These are phyloP conservation scores for Ogataea sp. DNA, from an alignment of 805 yeast genomes.

Conservation along the genomic window DNA sequence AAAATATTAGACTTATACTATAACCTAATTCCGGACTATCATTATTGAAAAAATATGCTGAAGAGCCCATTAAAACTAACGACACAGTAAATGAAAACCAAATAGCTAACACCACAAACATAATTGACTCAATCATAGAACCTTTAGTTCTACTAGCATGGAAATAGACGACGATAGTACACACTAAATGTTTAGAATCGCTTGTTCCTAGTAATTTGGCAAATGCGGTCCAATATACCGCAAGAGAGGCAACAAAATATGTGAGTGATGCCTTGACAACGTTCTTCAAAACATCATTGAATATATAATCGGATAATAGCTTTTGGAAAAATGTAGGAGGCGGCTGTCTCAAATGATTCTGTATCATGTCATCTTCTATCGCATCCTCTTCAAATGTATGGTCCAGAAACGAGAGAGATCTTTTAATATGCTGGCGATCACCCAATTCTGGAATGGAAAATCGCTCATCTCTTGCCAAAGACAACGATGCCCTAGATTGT, in stretches of 20 bases:
- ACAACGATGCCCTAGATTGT: neutral
- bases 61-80: conserved; percentile 40
- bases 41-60: conserved; percentile 35
- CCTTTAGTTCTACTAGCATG: conserved; percentile 78
- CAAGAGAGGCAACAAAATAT: conserved; percentile 64
- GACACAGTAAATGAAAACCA: conserved; percentile 46
- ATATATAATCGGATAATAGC: neutral
- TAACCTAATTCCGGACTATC: conserved; percentile 44
- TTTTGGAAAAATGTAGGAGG: too few relatives aligned
- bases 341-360: too few relatives aligned
- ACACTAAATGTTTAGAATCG: conserved; percentile 73
- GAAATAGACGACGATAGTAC: conserved; percentile 79
- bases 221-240: conserved; percentile 51
- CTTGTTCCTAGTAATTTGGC: conserved; percentile 49
- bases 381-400: conserved; percentile 10
- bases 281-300: conserved; percentile 4
- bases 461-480: too few relatives aligned
- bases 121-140: conserved; percentile 66
- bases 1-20: conserved; percentile 43
- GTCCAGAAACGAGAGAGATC: conserved; percentile 22
- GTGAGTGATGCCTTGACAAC: conserved; percentile 67
- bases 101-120: conserved; percentile 50
- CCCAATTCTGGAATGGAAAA: too few relatives aligned
- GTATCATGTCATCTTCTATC: neutral
- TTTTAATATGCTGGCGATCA: too few relatives aligned